These are phyloP conservation scores for Tephrocybe rancida DNA, from an alignment of 768 basidiomycete species.

Conservation along the genomic window DNA sequence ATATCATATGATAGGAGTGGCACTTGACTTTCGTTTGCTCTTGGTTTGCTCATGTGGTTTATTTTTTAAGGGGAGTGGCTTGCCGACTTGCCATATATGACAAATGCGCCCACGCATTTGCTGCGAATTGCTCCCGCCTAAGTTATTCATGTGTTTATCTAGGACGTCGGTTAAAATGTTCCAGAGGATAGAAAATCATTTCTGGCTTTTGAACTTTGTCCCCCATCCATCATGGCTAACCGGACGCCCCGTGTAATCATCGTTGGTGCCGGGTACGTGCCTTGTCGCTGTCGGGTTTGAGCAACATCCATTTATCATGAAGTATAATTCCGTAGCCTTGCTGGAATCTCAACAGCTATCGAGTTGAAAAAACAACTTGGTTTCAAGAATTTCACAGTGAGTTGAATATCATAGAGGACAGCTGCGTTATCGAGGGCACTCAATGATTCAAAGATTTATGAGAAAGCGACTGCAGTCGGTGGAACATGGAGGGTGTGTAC, in stretches of 20 bases:
- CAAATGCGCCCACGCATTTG: too few relatives aligned
- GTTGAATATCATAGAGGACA: conserved; percentile 11
- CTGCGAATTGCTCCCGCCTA: too few relatives aligned
- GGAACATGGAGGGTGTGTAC: conserved; percentile 59
- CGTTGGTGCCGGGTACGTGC: conserved; percentile 51
- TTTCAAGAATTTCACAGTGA: conserved; percentile 51
- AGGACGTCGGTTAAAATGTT: conserved; percentile 3
- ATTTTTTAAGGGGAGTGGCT: too few relatives aligned
- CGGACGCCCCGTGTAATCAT: conserved; percentile 42
- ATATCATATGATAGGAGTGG: too few relatives aligned
- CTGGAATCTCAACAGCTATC: conserved; percentile 52
- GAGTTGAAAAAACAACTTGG: conserved; percentile 43
- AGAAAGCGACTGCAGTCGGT: conserved; percentile 47
- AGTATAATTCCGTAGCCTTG: conserved; percentile 32
- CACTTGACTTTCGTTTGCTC: too few relatives aligned
- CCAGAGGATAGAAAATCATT: background rate
- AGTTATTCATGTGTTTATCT: too few relatives aligned
- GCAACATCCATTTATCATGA: background rate
- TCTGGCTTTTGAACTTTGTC: too few relatives aligned
- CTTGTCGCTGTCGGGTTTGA: background rate
- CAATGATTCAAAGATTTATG: conserved; percentile 45
- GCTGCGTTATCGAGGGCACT: background rate
- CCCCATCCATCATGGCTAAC: conserved; percentile 13
- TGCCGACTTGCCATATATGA: too few relatives aligned
- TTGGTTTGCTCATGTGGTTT: too few relatives aligned